Base-by-base conservation (phyloP, 257 asterid species). In the Solanum etuberosum region DNA sequence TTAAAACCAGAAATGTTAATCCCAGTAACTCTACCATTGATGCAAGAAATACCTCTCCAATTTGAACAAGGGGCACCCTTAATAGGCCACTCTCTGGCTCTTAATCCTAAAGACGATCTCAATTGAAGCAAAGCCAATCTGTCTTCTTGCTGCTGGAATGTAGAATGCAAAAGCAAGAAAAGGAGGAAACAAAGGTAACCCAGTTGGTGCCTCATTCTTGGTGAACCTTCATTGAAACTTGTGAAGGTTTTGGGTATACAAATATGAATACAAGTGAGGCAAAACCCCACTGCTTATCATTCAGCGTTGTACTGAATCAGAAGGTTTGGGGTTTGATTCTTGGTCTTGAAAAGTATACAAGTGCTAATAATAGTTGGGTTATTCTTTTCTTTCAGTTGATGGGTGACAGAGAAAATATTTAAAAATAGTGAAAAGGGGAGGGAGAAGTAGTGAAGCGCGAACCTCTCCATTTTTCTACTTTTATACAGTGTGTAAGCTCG, bases 51-150 rank as follows among this genome's bases (percentile, higher is more conserved):
- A 29, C 99, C 99, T 46, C 35, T 92, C 99, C 99, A 97, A 20
- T 84, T 29, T 35, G 86, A 43, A 74, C 99, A 97, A 16, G 98
- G 98, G 89, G 93, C 93, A 87, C 92, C 86, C 91, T 92, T 95
- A 84, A 93, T 87, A 14, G 98, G 99, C 99, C 99, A 97, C 51
- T 95, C 94, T 91, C 43, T 93, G 2, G 97, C 93, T 89, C 98
- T 92, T 87, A 97, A 76, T 90, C 99, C 99, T 91, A 97, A 90
- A 9, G 98, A 95, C 91, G 98, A 95, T 94, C 99, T 95, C 90
- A 97, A 86, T 89, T 90, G 92, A 85, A 96, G 94, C 88, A 95
- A 91, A 84, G 95, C 93, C 80, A 90, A 88, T 88, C 94, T 92
- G 15, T 97, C 98, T 54, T 86, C 91, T 87, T 92, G 80, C 48